These are phyloP conservation scores for Clavulina sp. DNA, from an alignment of 768 basidiomycete species.

Conservation along the genomic window DNA sequence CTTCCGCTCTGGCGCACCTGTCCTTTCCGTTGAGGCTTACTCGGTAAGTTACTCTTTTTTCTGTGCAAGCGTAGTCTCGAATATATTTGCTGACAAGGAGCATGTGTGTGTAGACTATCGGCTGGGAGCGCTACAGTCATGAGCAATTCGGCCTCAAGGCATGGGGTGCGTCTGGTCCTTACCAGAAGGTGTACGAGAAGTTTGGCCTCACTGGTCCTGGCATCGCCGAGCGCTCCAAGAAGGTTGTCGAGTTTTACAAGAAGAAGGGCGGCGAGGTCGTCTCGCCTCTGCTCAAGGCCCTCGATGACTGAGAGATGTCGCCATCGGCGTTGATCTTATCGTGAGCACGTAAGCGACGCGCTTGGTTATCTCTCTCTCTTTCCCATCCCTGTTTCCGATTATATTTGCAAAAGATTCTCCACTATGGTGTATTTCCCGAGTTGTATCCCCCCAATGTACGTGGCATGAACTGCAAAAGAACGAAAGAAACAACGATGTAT, in stretches of 20 bases:
- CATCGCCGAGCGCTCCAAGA: constrained; percentile 67
- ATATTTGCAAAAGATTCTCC: no score
- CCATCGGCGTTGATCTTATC: no score
- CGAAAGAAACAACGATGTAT: no score
- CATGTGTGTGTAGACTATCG: neutral
- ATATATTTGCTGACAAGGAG: neutral
- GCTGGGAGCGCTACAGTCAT: neutral
- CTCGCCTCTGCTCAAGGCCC: constrained; percentile 65
- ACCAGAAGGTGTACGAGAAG: constrained; percentile 80
- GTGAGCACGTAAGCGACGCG: no score
- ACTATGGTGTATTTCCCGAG: no score
- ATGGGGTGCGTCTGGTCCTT: constrained; percentile 86
- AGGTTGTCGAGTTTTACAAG: constrained; percentile 78
- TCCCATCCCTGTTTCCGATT: no score
- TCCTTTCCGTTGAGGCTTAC: constrained; percentile 78
- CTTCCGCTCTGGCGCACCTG: constrained; percentile 74
- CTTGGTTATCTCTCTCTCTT: no score
- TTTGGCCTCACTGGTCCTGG: constrained; percentile 68
- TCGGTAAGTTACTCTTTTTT: constrained; percentile 38
- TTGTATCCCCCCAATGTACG: no score
- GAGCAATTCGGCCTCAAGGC: constrained; percentile 52
- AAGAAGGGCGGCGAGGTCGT: constrained; percentile 47
- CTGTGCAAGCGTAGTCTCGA: constrained; percentile 30
- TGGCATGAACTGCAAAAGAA: no score
- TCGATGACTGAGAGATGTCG: no score